These are phyloP conservation scores for Magnaporthiopsis rhizophila DNA, from an alignment of 2,329 filamentous ascomycete genomes.

Conservation along the genomic window DNA sequence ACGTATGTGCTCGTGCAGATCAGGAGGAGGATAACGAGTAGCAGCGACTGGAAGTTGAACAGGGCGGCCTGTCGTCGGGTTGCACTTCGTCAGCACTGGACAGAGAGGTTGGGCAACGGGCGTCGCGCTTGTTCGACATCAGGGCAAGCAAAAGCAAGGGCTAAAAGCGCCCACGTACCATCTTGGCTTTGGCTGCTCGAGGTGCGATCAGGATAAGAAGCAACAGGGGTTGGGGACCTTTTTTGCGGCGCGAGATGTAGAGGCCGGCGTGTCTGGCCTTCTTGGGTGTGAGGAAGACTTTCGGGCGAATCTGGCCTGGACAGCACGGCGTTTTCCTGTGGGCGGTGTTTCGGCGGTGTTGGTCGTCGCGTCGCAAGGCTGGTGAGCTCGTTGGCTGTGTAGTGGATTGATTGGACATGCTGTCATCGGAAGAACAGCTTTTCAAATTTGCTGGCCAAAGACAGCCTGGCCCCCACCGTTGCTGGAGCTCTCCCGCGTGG, in stretches of 20 bases:
- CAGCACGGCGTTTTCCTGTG: background rate
- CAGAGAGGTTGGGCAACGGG: background rate
- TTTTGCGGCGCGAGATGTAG: background rate
- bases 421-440: conserved; percentile 12
- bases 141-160: background rate
- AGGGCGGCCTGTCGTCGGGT: conserved; percentile 64
- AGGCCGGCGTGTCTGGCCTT: no score
- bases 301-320: background rate
- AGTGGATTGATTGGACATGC: conserved; percentile 8
- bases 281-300: no score
- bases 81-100: background rate
- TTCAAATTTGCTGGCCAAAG: conserved; percentile 3
- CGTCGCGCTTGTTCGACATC: background rate
- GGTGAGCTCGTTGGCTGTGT: background rate
- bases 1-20: conserved; percentile 95
- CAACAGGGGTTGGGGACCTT: background rate
- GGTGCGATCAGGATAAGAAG: background rate
- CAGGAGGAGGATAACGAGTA: conserved; percentile 87
- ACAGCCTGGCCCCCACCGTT: background rate
- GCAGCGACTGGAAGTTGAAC: conserved; percentile 97
- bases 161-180: background rate
- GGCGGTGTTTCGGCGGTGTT: background rate
- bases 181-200: background rate
- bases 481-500: background rate
- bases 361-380: background rate